Conservation (phyloP, 495 filamentous ascomycete species). For the Neurospora tetraspora region DNA sequence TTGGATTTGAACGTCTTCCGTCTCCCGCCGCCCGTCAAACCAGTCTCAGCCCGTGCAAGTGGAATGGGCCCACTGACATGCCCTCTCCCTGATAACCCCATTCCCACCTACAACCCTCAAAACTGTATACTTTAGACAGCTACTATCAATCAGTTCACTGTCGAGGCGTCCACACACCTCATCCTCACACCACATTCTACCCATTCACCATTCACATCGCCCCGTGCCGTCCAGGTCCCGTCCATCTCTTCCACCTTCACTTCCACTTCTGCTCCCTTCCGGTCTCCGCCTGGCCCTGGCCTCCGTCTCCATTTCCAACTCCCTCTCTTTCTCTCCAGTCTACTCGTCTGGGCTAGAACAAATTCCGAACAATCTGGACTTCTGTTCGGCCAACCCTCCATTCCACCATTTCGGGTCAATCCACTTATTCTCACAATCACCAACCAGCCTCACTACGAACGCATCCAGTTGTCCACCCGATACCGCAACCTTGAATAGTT, state of each 20-base stretch:
- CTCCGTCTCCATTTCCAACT: constrained; percentile 4
- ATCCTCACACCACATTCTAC: constrained; percentile 12
- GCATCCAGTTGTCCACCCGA: not conserved
- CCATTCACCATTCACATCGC: constrained; percentile 9
- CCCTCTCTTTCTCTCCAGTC: constrained; percentile 1
- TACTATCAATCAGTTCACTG: not conserved
- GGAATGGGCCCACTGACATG: not conserved
- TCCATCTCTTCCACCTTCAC: constrained; percentile 10
- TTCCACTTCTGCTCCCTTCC: not conserved
- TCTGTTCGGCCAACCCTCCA: not conserved
- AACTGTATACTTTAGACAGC: not conserved
- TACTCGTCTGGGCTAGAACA: not conserved
- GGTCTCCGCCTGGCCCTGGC: not conserved
- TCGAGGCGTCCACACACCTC: not conserved
- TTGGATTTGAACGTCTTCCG: constrained; percentile 19
- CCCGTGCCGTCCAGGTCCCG: constrained; percentile 15
- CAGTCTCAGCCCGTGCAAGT: not conserved
- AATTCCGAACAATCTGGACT: not conserved
- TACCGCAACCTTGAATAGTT: not conserved
- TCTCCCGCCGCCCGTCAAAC: constrained; percentile 13
- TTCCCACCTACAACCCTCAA: not conserved
- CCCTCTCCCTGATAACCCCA: not conserved
- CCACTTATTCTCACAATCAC: not conserved
- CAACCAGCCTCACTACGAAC: not conserved
- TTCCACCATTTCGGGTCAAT: not conserved